Evolutionary conservation across 148 eudicot genomes (phyloP).

Genomic region (Rhododendron ovatum): DNA sequence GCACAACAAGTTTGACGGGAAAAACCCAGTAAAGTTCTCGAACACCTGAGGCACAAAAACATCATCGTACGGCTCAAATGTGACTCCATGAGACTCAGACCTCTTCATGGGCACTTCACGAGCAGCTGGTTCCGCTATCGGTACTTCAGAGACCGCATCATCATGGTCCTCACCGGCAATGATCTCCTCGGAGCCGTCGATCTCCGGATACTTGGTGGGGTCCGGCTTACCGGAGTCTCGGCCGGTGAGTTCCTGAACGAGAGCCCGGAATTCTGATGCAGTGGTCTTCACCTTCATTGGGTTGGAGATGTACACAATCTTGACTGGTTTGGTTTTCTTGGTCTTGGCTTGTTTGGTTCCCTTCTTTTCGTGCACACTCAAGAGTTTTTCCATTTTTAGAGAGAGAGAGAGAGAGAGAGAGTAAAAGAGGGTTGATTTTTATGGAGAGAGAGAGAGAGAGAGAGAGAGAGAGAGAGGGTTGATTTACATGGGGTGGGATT

Average conservation of each 20-base stretch:
- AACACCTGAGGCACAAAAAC: constrained; percentile 13
- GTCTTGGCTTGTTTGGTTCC: constrained; percentile 14
- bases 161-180: too few relatives aligned
- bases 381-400: constrained; percentile 11
- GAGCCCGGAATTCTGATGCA: constrained; percentile 41
- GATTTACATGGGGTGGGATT: background rate
- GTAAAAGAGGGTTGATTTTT: background rate
- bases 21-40: constrained; percentile 14
- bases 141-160: background rate
- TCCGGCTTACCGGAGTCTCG: constrained; percentile 29
- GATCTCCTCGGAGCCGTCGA: background rate
- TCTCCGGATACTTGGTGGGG: background rate
- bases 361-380: constrained; percentile 11
- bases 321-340: constrained; percentile 30
- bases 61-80: constrained; percentile 10
- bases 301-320: constrained; percentile 58
- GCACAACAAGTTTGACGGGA: constrained; percentile 7
- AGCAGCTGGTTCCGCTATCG: background rate
- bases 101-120: background rate
- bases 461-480: background rate
- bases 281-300: constrained; percentile 41
- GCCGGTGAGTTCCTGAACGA: constrained; percentile 56
- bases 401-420: background rate
- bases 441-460: too few relatives aligned
- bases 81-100: constrained; percentile 3